A percentile compares a stretch with the other conserved stretches of the same genome.
phyloP scores from a whole-genome alignment of 352 stramenopile genomes.

The Pythium guiyangense region DNA sequence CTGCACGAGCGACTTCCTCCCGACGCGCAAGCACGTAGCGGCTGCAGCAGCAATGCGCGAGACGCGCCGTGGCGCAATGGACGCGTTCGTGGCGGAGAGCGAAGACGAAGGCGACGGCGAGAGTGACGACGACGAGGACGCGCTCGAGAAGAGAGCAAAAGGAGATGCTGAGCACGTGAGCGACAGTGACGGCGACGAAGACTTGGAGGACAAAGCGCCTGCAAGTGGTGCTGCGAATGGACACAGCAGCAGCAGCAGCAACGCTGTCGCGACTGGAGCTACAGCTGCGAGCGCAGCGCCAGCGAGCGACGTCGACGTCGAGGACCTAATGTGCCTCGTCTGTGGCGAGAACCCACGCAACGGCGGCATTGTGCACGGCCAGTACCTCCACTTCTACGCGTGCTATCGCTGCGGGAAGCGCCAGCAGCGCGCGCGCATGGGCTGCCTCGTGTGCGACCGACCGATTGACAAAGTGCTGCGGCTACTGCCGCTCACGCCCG shows the following conservation, averaged over 20 bases:
- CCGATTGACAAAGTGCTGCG: conserved; percentile 73
- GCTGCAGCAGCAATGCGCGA: conserved; percentile 3
- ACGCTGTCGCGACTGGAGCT: no score
- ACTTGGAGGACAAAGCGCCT: neutral
- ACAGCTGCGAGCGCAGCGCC: neutral
- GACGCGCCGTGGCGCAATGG: conserved; percentile 43
- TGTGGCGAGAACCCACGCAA: conserved; percentile 57
- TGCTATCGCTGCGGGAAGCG: conserved; percentile 79
- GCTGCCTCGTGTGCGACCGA: conserved; percentile 74
- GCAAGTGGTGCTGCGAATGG: no score
- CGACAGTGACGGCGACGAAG: neutral
- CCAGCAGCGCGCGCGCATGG: conserved; percentile 38
- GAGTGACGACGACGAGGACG: conserved; percentile 37
- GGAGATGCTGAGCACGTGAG: neutral
- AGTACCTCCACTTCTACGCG: conserved; percentile 81
- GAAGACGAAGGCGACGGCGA: conserved; percentile 34
- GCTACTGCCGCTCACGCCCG: conserved; percentile 62
- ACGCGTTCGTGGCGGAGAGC: conserved; percentile 60
- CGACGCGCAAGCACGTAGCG: neutral
- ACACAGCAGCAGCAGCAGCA: neutral
- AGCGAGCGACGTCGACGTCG: conserved; percentile 21
- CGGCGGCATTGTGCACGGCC: conserved; percentile 61
- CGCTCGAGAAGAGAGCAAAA: conserved; percentile 16
- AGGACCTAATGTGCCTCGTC: conserved; percentile 67
- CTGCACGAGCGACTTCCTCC: conserved; percentile 48